Evolutionary conservation across 83 land plant genomes (phyloP).

Genomic region (Diphasiastrum complanatum): DNA sequence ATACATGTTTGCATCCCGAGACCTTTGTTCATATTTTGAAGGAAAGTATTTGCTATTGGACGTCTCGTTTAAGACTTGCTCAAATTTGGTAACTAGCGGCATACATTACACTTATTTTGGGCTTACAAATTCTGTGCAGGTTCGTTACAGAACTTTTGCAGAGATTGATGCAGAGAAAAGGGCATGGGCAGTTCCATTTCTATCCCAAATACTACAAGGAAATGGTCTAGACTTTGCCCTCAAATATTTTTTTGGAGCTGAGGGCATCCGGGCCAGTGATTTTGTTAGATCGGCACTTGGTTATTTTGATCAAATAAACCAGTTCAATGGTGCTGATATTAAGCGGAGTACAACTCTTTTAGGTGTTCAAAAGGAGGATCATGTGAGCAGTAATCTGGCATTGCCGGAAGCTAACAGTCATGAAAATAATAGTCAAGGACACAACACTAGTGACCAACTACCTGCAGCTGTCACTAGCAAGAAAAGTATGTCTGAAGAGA

Average conservation of each 20-base stretch:
- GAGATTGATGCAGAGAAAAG: constrained; percentile 52
- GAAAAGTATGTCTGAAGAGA: background rate
- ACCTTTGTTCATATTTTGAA: too few relatives aligned
- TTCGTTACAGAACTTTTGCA: constrained; percentile 60
- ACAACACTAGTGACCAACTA: background rate
- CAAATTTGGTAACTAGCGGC: too few relatives aligned
- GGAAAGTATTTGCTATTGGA: too few relatives aligned
- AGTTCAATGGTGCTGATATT: constrained; percentile 22
- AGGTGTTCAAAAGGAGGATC: background rate
- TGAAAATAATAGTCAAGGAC: background rate
- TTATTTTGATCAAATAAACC: constrained; percentile 33
- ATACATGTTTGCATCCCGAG: too few relatives aligned
- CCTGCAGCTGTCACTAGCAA: background rate
- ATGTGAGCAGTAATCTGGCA: background rate
- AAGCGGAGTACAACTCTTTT: constrained; percentile 1
- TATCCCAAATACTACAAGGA: constrained; percentile 50
- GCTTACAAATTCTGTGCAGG: too few relatives aligned
- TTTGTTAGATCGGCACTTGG: constrained; percentile 72
- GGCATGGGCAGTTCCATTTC: constrained; percentile 61
- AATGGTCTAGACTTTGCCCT: constrained; percentile 50
- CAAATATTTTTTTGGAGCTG: constrained; percentile 49
- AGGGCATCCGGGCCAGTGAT: constrained; percentile 56
- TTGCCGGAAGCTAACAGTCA: background rate
- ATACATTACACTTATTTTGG: too few relatives aligned
- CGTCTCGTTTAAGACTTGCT: too few relatives aligned